Base-by-base conservation (phyloP, 164 flowering plant species). In the Brasenia schreberi region DNA sequence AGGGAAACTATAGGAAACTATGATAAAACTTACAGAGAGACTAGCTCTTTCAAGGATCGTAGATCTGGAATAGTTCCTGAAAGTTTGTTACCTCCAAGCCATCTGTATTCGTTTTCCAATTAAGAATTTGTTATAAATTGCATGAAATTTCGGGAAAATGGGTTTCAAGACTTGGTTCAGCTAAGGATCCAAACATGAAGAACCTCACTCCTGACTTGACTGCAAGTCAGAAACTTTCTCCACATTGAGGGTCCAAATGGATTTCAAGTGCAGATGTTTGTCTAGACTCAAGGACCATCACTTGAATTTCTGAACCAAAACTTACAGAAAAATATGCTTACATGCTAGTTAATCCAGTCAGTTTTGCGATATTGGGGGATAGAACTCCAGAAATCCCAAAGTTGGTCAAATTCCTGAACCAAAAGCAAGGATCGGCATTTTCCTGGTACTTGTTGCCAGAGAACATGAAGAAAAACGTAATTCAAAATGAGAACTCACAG, bases 61-160 rank as follows among this genome's bases (percentile, higher is more conserved):
- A 88, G 42, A n/a, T 88, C 81, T 23, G 94, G 97, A 64, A 90
- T 80, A 44, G 68, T 2, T 39, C 95, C 92, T 19, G 84, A 52
- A 61, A 90, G 77, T 45, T 82, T 77, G 78, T 90, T 88, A 7
- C 78, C 77, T 7, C 95, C 85, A 6, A 86, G 80, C 82, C 82
- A 81, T 16, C 95, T 90, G 72, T 53, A 65, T 59, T 65, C 5
- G 42, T 14, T 62, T 18, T 7, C 62, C 60, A 11, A 27, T 19
- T 70, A n/a, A n/a, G 43, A 63, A 63, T 18, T 63, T 33, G 9
- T 33, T 19, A 63, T 33, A 7, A 7, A 63, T 39, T 63, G 11
- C 19, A 60, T 11, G 27, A 2, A 60, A 60, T 7, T 60, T 60
- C n/a, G 18, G 62, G 62, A 9, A 18, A 19, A 5, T 60, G 4